phyloP scores from a whole-genome alignment of 805 yeast genomes.

The Lachancea cidri region DNA sequence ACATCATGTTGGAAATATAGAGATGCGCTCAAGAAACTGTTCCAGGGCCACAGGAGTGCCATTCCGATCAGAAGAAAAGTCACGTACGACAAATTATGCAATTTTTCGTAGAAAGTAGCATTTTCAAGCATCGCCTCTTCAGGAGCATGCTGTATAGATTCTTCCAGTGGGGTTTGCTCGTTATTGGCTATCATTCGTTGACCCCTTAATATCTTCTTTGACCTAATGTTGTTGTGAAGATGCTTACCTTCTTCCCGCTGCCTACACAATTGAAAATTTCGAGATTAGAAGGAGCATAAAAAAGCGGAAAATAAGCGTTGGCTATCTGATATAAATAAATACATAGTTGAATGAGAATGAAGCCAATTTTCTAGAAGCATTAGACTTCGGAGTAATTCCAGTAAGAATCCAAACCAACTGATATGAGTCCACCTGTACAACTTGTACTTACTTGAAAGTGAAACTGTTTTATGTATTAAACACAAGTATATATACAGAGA shows the following conservation, averaged over 20 bases:
- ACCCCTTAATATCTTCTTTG: background rate
- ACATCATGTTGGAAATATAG: slow-evolving; percentile 64
- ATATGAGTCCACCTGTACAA: too few species aligned
- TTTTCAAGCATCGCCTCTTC: slow-evolving; percentile 6
- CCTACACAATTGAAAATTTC: background rate
- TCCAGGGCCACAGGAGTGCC: slow-evolving; percentile 95
- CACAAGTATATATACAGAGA: too few species aligned
- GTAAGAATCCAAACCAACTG: too few species aligned
- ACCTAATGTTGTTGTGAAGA: too few species aligned
- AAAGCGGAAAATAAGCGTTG: background rate
- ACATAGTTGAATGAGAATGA: too few species aligned
- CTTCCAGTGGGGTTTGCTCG: background rate
- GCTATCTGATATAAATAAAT: background rate
- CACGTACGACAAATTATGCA: slow-evolving; percentile 36
- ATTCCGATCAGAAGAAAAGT: slow-evolving; percentile 69
- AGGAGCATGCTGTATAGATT: background rate
- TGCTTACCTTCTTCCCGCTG: too few species aligned
- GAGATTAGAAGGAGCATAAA: background rate
- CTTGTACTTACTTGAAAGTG: too few species aligned
- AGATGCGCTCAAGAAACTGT: slow-evolving; percentile 81
- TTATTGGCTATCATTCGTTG: slow-evolving; percentile 1
- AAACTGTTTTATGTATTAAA: too few species aligned
- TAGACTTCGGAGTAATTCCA: too few species aligned
- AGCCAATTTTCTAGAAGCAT: too few species aligned
- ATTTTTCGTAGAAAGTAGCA: slow-evolving; percentile 14